Evolutionary conservation across 257 asterid species (phyloP), one percentile per base, ranked within the genome.

Genomic region (Solanum infundibuliforme): DNA sequence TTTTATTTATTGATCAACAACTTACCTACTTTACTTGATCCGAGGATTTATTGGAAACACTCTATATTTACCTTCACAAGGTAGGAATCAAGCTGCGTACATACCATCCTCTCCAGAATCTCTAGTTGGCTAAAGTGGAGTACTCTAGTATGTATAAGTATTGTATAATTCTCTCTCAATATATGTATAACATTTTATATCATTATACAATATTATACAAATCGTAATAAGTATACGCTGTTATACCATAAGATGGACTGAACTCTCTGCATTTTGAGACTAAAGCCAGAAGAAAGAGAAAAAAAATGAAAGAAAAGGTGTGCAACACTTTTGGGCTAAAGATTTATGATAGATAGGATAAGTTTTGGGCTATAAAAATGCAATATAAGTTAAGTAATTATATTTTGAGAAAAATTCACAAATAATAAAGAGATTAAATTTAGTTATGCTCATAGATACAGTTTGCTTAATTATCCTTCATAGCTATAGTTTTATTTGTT

Each of bases 1-100:
- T 96, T 34, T 72, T 95, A 55, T 91, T 93, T 0, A 87, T 90
- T 31, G 95, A 95, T 89, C 88, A 91, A 62, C 72, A 34, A 13
- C 90, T 94, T 16, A 88, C 87, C 23, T 89, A 43, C 34, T 90
- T 85, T 71, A 60, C 90, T 23, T 89, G 32, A 25, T 1, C n/a
- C n/a, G 65, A 55, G 0, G 2, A 1, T 18, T 55, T 18, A 55
- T 18, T 55, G n/a, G 11, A 55, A 55, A 18, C 4, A 1, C 0
- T 7, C 0, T 52, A 13, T 46, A 55, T 18, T 55, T 55, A 55
- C 65, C 10, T 18, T 6, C 65, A 18, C n/a, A 52, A 52, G 62
- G 23, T 52, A 18, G 13, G 69, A 10, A 23, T 60, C 12, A 62
- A n/a, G 29, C 3, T 62, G 3, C 1, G 13, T 62, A 62, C 25